Percentiles rank a stretch among this genome's conserved stretches.
These are phyloP conservation scores for Lasiosphaeria miniovina DNA, from an alignment of 495 filamentous ascomycete species.

Conservation along the genomic window DNA sequence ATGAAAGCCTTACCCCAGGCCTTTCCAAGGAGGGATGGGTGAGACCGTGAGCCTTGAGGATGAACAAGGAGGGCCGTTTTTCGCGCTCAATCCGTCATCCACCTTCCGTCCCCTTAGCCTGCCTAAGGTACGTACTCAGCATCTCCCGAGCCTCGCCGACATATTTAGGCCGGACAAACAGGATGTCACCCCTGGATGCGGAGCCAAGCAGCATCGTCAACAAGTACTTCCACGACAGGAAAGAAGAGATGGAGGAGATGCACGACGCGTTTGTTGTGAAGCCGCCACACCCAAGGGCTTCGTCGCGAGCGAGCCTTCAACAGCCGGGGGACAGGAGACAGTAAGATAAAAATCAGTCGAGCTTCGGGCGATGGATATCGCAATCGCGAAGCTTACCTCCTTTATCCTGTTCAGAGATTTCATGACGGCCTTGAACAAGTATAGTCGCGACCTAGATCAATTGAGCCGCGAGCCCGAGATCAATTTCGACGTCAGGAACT, in stretches of 20 bases:
- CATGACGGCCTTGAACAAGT: slow-evolving; percentile 3
- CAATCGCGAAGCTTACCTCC: neutral
- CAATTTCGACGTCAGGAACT: slow-evolving; percentile 6
- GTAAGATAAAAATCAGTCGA: neutral
- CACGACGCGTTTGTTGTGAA: slow-evolving; percentile 10
- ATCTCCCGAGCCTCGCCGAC: neutral
- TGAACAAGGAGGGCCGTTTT: neutral
- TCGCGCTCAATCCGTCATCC: neutral
- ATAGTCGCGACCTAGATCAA: slow-evolving; percentile 9
- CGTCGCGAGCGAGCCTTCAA: neutral
- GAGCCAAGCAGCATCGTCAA: neutral
- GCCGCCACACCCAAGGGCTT: neutral
- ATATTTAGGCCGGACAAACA: neutral
- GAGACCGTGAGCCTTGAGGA: neutral
- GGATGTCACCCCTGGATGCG: neutral
- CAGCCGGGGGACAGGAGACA: neutral
- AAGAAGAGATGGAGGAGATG: slow-evolving; percentile 3
- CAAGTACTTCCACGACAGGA: slow-evolving; percentile 3
- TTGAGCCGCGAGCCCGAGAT: slow-evolving; percentile 4
- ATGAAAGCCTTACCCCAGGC: neutral
- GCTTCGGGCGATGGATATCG: neutral
- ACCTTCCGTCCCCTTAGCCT: neutral
- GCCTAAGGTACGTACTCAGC: neutral
- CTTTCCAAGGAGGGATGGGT: neutral
- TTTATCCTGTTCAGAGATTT: slow-evolving; percentile 5